Conservation (phyloP, 2,329 filamentous ascomycete genomes). For the Pseudopithomyces chartarum region DNA sequence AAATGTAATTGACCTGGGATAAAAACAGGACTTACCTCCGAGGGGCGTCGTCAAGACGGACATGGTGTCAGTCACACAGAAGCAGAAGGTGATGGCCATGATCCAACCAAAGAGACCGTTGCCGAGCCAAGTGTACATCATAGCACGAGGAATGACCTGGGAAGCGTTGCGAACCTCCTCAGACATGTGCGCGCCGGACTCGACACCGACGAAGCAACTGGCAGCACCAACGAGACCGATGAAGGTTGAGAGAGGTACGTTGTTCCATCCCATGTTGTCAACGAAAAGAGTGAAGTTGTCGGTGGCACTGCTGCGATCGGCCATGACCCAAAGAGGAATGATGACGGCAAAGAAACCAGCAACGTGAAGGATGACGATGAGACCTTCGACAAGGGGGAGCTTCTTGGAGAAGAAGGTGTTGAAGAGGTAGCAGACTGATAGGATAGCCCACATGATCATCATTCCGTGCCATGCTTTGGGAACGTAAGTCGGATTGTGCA, state of each 20-base stretch:
- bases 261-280: constrained; percentile 35
- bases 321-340: constrained; percentile 36
- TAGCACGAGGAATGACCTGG: constrained; percentile 44
- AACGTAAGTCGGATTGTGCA: constrained; percentile 47
- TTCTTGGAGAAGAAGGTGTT: constrained; percentile 53
- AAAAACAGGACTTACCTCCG: not conserved
- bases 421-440: constrained; percentile 45
- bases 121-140: constrained; percentile 46
- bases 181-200: constrained; percentile 36
- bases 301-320: constrained; percentile 22
- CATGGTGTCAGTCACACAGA: constrained; percentile 16
- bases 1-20: not conserved
- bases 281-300: constrained; percentile 32
- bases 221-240: constrained; percentile 26
- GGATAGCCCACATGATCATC: constrained; percentile 53
- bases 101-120: constrained; percentile 47
- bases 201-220: constrained; percentile 33
- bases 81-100: constrained; percentile 41
- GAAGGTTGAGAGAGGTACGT: constrained; percentile 25
- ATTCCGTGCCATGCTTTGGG: constrained; percentile 56
- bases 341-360: constrained; percentile 57
- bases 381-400: constrained; percentile 54
- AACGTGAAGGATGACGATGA: constrained; percentile 55
- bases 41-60: constrained; percentile 3
- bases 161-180: constrained; percentile 44